These are phyloP conservation scores for Pseudoscleropodium purum DNA, from an alignment of 225 moss, liverwort and hornwort species.

Conservation along the genomic window DNA sequence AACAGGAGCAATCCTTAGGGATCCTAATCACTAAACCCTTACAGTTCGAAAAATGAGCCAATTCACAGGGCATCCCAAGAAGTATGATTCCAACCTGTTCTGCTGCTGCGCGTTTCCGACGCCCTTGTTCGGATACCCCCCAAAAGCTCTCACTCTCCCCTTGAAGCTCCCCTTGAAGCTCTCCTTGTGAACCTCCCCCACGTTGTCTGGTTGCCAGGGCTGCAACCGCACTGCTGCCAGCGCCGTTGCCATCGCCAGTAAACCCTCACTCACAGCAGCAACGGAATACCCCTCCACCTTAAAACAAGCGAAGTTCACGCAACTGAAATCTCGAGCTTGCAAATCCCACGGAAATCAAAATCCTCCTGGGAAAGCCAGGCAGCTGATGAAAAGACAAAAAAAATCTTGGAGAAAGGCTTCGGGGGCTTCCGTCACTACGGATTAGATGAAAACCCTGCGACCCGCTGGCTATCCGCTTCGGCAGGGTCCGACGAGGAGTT, in stretches of 20 bases:
- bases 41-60: neutral
- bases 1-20: neutral
- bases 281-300: neutral
- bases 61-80: neutral
- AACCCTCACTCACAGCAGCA: neutral
- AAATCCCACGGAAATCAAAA: neutral
- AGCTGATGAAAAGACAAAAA: neutral
- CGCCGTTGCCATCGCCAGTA: conserved; percentile 20
- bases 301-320: neutral
- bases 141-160: conserved; percentile 5
- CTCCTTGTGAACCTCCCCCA: neutral
- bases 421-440: neutral
- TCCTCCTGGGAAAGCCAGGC: neutral
- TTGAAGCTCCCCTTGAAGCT: neutral
- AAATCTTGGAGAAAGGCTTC: neutral
- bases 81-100: neutral
- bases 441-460: neutral
- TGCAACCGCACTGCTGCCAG: conserved; percentile 39
- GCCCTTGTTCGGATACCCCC: neutral
- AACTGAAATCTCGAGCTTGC: neutral
- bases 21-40: neutral
- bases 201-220: conserved; percentile 9
- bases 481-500: too few relatives aligned
- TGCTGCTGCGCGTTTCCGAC: neutral
- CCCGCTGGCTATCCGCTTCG: neutral